Evolutionary conservation across 441 rosid species (phyloP).

Genomic region (Populus hybrid): DNA sequence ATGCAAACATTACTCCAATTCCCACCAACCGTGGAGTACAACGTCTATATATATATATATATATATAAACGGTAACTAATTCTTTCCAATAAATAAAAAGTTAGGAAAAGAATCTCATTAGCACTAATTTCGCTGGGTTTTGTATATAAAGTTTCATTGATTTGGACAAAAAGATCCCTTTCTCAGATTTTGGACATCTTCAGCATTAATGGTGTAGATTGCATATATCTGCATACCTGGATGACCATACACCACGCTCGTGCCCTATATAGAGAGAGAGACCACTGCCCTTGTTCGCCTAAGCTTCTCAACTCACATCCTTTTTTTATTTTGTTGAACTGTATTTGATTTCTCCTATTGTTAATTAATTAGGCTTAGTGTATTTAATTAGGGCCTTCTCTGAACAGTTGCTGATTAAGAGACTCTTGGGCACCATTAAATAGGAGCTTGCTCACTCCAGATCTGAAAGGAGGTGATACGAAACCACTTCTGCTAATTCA

Average conservation of each 20-base stretch:
- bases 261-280: background rate
- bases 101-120: background rate
- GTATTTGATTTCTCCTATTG: no score
- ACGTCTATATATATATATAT: no score
- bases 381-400: background rate
- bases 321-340: no score
- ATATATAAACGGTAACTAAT: no score
- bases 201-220: background rate
- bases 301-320: no score
- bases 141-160: background rate
- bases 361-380: background rate
- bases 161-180: background rate
- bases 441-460: slow-evolving; percentile 5
- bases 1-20: no score
- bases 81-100: background rate
- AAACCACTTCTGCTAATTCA: background rate
- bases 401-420: background rate
- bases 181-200: background rate
- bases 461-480: background rate
- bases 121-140: background rate
- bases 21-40: no score
- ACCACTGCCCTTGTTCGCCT: background rate
- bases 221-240: background rate
- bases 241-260: background rate
- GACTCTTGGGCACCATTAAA: background rate